Percentiles rank a stretch among this genome's conserved stretches.
These are phyloP conservation scores for Hypomyces perniciosus DNA, from an alignment of 2,329 filamentous ascomycete genomes.

Conservation along the genomic window DNA sequence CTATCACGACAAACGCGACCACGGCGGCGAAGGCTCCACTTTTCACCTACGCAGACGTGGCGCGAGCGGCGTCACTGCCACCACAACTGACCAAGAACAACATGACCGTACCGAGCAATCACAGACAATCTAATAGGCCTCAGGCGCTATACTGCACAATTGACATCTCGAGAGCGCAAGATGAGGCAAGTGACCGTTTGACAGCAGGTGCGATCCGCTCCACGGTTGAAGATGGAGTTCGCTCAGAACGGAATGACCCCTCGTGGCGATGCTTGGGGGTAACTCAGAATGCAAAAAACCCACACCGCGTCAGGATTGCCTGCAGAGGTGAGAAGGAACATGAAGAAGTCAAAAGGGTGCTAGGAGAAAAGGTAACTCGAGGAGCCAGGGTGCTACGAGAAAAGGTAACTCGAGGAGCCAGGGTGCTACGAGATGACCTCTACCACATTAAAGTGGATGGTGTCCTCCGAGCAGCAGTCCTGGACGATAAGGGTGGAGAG, in stretches of 20 bases:
- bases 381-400: no score
- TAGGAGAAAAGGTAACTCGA: no score
- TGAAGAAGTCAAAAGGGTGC: neutral
- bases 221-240: neutral
- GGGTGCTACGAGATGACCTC: conserved; percentile 7
- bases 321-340: neutral
- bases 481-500: conserved; percentile 16
- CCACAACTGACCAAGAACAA: neutral
- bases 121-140: neutral
- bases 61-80: neutral
- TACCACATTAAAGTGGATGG: conserved; percentile 22
- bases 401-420: no score
- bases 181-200: neutral
- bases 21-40: neutral
- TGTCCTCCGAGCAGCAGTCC: conserved; percentile 16
- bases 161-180: neutral
- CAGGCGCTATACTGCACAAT: neutral
- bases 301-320: neutral
- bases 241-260: neutral
- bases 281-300: neutral
- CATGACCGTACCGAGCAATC: neutral
- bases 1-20: neutral
- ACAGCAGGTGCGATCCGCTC: neutral
- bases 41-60: neutral
- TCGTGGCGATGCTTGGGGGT: neutral